Evolutionary conservation across 1,284 basidiomycete genomes (phyloP), one percentile per base, ranked within the genome.

Genomic region (Pseudozyma tsukubaensis): DNA sequence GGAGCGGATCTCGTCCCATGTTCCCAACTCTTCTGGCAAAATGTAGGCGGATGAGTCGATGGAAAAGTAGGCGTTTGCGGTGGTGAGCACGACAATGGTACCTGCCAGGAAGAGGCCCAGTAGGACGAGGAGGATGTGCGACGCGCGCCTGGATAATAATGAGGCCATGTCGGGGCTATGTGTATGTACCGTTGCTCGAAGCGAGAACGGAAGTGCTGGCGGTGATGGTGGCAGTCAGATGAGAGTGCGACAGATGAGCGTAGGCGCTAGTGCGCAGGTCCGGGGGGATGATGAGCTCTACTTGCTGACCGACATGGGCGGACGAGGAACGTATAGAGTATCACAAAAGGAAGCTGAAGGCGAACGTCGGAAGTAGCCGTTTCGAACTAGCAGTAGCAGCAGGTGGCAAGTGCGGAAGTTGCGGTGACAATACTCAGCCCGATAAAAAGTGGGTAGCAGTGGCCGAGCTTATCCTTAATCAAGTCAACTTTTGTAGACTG

Each of bases 31-130:
- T 40, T 77, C 71, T 1, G 75, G 69, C 3, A 69, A 54, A 39
- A 84, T 77, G 61, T 80, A 82, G 13, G 80, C 79, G 9, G 53
- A 69, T 2, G 54, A 35, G 57, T 82, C 80, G 83, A 98, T 94
- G 76, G 90, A 89, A 78, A 98, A 92, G 85, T 94, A 97, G 85
- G 92, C 92, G 34, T 93, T 92, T 48, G 97, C 90, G 29, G 93
- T 93, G 14, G 92, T 92, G 83, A 99, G 91, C 61, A 99, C 94
- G 85, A 93, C 84, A 85, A 97, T 90, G 34, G 96, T 98, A 53
- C 95, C 95, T 40, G 93, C 80, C 61, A 98, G 90, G 86, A 98
- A 87, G 72, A 97, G 89, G 89, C 75, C 91, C 75, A 97, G 90
- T 74, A 97, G 84, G 80, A 89, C 88, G 63, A 97, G 89, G 64